Evolutionary conservation across 73 alveolate genomes (phyloP), one percentile per base, ranked within the genome.

Genomic region (Paramecium tetraurelia): DNA sequence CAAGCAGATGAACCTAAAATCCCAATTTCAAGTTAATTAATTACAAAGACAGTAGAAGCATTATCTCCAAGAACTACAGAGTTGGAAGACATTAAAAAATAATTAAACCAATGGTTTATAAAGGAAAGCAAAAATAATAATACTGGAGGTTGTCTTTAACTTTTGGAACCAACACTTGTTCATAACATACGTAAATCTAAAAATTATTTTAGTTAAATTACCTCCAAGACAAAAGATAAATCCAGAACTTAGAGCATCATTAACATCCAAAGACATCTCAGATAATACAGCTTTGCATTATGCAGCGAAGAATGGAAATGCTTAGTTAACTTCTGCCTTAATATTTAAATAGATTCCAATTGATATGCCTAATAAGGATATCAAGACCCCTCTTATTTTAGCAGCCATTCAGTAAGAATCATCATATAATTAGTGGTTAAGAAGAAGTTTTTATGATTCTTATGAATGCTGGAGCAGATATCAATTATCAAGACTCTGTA

Each of bases 401-500:
- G 87, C 87, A 14, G 58, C 68, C 4, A 31, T 31, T 40, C 18
- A 75, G 68, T 75, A 75, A 16, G 6, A 75, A 33, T 14, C 3
- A 14, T 14, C 1, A 5, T 33, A 1, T 75, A 35, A 11, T n/a
- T 14, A 75, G 86, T 16, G 87, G 87, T 11, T 14, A 75, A 40
- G 87, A 75, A 31, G 87, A 75, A 33, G 87, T 75, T 5, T 75
- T 75, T 21, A 21, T 75, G 48, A 75, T 75, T 33, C 59, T 75
- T 33, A 75, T 75, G 33, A 75, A 75, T 40, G 87, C 87, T 21
- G 87, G 68, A 16, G 87, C 87, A 31, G 68, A 75, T 35, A 75
- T 75, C 5, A 75, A 75, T 20, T 44, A 36, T 75, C 29, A 75
- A 75, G 68, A 75, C 11, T 33, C 48, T 10, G 16, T 14, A 0